These are phyloP conservation scores for Crithidia expoeki DNA, from an alignment of 208 protist species.

Conservation along the genomic window DNA sequence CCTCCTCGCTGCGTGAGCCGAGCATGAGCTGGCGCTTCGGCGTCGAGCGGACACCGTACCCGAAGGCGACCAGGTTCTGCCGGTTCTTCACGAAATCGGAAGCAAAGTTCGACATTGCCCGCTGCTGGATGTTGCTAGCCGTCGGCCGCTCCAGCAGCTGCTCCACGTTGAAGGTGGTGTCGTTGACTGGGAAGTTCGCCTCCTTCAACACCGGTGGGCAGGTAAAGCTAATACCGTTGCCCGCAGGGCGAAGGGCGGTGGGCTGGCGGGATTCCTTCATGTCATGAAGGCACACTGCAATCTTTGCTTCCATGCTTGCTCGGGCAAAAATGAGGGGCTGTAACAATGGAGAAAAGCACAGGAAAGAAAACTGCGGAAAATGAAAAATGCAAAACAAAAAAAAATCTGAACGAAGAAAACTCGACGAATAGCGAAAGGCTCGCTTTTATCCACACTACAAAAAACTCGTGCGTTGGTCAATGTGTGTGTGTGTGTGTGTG, in stretches of 20 bases:
- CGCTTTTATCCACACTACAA: not conserved
- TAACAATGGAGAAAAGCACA: not conserved
- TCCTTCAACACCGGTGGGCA: conserved; percentile 60
- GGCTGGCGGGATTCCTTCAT: conserved; percentile 49
- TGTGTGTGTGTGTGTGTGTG: not conserved
- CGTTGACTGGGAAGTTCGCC: conserved; percentile 70
- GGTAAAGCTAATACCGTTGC: conserved; percentile 62
- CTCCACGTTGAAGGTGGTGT: conserved; percentile 72
- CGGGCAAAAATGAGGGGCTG: too few relatives aligned
- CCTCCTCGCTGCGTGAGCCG: conserved; percentile 55
- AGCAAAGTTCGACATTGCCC: conserved; percentile 42
- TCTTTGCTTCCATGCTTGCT: conserved; percentile 74
- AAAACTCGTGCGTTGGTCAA: not conserved
- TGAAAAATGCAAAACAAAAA: conserved; percentile 15
- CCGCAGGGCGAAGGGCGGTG: conserved; percentile 39
- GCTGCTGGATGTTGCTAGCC: conserved; percentile 36
- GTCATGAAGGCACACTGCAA: conserved; percentile 74
- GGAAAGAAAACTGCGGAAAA: conserved; percentile 7
- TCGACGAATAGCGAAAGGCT: not conserved
- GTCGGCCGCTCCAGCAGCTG: conserved; percentile 52
- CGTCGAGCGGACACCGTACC: conserved; percentile 82
- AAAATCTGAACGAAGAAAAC: not conserved
- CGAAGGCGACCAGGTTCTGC: conserved; percentile 87
- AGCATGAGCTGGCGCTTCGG: conserved; percentile 87
- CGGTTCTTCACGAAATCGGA: conserved; percentile 61